These are phyloP conservation scores for Suhomyces choctaworum DNA, from an alignment of 1,139 yeast species.

Conservation along the genomic window DNA sequence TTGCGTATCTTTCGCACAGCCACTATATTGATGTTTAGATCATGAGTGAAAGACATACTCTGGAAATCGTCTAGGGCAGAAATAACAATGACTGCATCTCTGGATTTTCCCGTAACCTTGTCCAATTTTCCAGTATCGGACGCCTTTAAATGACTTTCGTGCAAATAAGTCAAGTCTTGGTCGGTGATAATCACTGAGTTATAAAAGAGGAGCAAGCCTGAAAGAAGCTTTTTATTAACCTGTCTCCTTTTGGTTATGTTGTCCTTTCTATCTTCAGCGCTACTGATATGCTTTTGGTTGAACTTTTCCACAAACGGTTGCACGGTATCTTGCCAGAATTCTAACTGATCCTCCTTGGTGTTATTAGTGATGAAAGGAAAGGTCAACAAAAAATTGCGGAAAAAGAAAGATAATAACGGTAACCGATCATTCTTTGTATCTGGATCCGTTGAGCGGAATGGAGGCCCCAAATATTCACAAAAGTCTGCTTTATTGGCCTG, in stretches of 20 bases:
- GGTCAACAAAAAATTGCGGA: conserved; percentile 57
- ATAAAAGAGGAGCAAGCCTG: conserved; percentile 64
- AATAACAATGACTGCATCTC: conserved; percentile 4
- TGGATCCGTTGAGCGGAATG: conserved; percentile 44
- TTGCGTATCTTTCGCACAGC: conserved; percentile 51
- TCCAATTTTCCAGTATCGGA: conserved; percentile 54
- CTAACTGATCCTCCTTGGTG: conserved; percentile 45
- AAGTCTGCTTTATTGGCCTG: conserved; percentile 58
- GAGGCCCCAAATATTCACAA: conserved; percentile 68
- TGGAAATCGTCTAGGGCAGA: conserved; percentile 32
- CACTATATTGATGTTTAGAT: conserved; percentile 60
- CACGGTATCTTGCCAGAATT: conserved; percentile 76
- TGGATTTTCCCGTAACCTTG: conserved; percentile 22
- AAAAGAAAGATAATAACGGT: conserved; percentile 69
- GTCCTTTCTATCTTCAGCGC: conserved; percentile 70
- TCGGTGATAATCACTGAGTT: conserved; percentile 73
- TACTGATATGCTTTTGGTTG: conserved; percentile 63
- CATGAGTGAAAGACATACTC: conserved; percentile 50
- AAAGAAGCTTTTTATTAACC: conserved; percentile 57
- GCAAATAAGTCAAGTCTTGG: conserved; percentile 55
- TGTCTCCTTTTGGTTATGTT: conserved; percentile 72
- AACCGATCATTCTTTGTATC: conserved; percentile 1
- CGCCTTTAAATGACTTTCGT: conserved; percentile 50
- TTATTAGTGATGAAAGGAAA: conserved; percentile 71
- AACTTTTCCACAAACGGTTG: conserved; percentile 81